Percentiles rank a stretch among this genome's conserved stretches.
phyloP scores from a whole-genome alignment of 345 rosid species.

The Melaleuca quinquenervia region DNA sequence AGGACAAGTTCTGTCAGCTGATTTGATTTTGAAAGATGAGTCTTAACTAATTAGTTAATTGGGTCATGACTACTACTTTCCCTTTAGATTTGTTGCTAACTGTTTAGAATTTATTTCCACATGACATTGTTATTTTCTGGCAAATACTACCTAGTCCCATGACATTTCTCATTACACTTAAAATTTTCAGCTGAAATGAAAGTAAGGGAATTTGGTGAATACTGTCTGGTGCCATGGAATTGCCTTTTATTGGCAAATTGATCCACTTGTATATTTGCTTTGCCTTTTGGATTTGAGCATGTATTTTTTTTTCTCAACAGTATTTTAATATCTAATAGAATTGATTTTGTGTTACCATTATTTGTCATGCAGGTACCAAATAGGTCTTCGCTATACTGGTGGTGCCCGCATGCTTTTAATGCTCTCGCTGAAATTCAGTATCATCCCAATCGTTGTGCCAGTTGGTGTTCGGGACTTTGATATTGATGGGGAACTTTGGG shows the following conservation, averaged over 20 bases:
- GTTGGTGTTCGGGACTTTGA: constrained; percentile 93
- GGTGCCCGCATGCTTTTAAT: constrained; percentile 87
- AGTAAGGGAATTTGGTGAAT: not conserved
- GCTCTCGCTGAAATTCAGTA: constrained; percentile 82
- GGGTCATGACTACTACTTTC: not conserved
- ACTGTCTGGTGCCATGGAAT: not conserved
- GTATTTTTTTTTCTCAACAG: not conserved
- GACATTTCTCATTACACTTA: not conserved
- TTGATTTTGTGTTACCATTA: not conserved
- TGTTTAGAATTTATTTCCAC: not conserved
- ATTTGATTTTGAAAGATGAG: not conserved
- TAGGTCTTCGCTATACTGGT: constrained; percentile 94
- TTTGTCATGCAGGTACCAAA: constrained; percentile 70
- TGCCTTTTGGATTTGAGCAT: not conserved
- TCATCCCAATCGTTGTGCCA: constrained; percentile 77
- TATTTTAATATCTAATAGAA: not conserved
- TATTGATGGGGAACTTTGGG: constrained; percentile 99
- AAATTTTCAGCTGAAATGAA: not conserved
- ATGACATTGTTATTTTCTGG: not conserved
- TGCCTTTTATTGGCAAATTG: not conserved
- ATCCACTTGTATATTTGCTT: not conserved
- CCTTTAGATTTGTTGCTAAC: not conserved
- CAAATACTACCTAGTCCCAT: not conserved
- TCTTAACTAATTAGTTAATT: not conserved
- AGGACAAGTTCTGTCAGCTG: not conserved